Evolutionary conservation across 2,329 filamentous ascomycete species (phyloP).

Genomic region (Incumbomyces lentus): DNA sequence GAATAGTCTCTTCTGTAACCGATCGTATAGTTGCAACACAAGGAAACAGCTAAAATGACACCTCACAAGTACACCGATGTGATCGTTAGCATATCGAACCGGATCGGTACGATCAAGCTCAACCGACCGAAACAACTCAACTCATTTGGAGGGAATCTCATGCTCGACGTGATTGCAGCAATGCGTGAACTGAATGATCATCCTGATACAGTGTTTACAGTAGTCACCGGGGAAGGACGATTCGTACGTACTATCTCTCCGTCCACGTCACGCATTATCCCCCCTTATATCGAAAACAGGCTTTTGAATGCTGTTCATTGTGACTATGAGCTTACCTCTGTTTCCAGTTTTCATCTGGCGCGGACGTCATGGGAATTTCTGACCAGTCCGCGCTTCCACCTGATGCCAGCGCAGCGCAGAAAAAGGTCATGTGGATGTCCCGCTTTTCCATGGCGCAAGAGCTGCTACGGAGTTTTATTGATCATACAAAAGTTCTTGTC

Average conservation of each 20-base stretch:
- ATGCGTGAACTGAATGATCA: constrained; percentile 37
- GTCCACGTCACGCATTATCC: too few species aligned
- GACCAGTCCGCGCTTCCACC: not conserved
- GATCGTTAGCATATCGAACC: constrained; percentile 32
- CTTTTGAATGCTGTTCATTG: too few species aligned
- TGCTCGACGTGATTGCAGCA: constrained; percentile 34
- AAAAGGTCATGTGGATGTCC: not conserved
- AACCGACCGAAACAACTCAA: constrained; percentile 41
- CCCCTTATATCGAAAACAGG: too few species aligned
- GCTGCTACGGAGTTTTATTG: constrained; percentile 37
- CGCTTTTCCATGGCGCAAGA: not conserved
- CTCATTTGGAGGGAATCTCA: constrained; percentile 38
- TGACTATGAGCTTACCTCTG: too few species aligned
- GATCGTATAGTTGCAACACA: too few species aligned
- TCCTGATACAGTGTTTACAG: constrained; percentile 41
- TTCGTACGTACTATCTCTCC: constrained; percentile 22
- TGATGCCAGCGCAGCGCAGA: not conserved
- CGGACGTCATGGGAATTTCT: constrained; percentile 34
- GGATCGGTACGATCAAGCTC: constrained; percentile 41
- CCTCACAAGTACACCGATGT: constrained; percentile 31
- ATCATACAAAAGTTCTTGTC: constrained; percentile 42
- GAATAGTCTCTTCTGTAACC: too few species aligned
- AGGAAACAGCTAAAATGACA: not conserved
- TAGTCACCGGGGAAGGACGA: constrained; percentile 40
- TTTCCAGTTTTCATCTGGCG: constrained; percentile 35